Percentiles rank a stretch among this genome's conserved stretches.
Conservation (phyloP, 2,329 filamentous ascomycete species). For the Fusarium sp. region DNA sequence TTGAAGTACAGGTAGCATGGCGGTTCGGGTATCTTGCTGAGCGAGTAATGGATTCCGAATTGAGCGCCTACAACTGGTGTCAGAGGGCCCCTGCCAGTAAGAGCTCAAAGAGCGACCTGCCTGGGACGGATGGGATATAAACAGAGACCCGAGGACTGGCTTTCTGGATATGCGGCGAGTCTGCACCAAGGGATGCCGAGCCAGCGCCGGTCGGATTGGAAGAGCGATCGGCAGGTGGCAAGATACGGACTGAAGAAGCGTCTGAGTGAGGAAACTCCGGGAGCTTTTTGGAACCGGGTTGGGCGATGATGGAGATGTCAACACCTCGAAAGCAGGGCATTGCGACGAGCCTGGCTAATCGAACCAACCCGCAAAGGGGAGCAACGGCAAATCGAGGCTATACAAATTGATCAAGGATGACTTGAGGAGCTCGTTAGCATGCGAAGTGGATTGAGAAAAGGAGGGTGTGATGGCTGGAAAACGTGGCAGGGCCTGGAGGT, state of each 20-base stretch:
- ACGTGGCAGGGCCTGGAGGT: neutral
- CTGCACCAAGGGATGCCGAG: neutral
- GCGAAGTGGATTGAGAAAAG: neutral
- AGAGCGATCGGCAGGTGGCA: slow-evolving; percentile 27
- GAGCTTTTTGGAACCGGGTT: slow-evolving; percentile 52
- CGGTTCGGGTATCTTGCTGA: slow-evolving; percentile 51
- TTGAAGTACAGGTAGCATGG: slow-evolving; percentile 65
- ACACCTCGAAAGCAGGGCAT: slow-evolving; percentile 66
- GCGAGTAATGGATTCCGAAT: slow-evolving; percentile 64
- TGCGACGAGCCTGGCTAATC: neutral
- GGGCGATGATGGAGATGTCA: slow-evolving; percentile 57
- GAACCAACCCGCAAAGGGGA: neutral
- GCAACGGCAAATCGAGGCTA: neutral
- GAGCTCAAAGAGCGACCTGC: slow-evolving; percentile 47
- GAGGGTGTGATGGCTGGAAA: neutral
- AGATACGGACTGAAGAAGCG: slow-evolving; percentile 56
- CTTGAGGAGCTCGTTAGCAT: neutral
- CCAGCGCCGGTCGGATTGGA: slow-evolving; percentile 35
- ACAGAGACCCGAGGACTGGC: slow-evolving; percentile 61
- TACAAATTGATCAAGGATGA: neutral
- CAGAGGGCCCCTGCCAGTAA: neutral
- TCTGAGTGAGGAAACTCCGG: slow-evolving; percentile 69
- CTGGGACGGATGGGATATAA: slow-evolving; percentile 67
- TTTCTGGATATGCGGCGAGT: slow-evolving; percentile 43
- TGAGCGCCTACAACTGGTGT: slow-evolving; percentile 55